These are phyloP conservation scores for Curvularia sp. DNA, from an alignment of 2,329 filamentous ascomycete species.

Conservation along the genomic window DNA sequence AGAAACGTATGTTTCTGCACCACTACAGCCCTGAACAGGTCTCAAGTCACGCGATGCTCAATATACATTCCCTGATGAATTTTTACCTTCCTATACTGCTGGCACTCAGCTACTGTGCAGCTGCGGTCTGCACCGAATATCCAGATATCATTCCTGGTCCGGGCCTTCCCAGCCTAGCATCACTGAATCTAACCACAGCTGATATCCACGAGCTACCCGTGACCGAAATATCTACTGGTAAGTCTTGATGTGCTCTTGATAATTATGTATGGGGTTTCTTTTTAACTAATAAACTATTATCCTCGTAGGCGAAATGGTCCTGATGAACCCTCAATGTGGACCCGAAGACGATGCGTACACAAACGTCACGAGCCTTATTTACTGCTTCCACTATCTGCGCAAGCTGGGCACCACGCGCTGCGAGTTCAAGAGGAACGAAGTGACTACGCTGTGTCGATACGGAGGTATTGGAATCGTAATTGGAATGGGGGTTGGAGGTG, in stretches of 20 bases:
- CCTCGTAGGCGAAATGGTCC: not conserved
- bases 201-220: conserved; percentile 9
- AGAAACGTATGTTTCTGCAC: not conserved
- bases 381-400: conserved; percentile 22
- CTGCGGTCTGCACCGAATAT: not conserved
- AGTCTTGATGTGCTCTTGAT: not conserved
- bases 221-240: conserved; percentile 1
- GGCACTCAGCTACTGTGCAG: not conserved
- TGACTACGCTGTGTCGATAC: conserved; percentile 3
- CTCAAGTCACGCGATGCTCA: too few species aligned
- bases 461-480: not conserved
- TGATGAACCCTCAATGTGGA: conserved; percentile 8
- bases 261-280: not conserved
- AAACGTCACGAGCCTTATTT: conserved; percentile 19
- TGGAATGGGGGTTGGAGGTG: not conserved
- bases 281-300: not conserved
- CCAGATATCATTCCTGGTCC: conserved; percentile 1
- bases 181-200: conserved; percentile 14
- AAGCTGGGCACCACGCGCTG: conserved; percentile 16
- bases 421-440: conserved; percentile 7
- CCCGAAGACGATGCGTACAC: conserved; percentile 18
- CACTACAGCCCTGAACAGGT: not conserved
- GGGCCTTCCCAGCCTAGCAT: conserved; percentile 17
- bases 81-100: not conserved
- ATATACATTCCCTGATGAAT: not conserved